A percentile compares a stretch with the other conserved stretches of the same genome.
phyloP scores from a whole-genome alignment of 139 green algal genomes.

The Chlamydomonas urium region DNA sequence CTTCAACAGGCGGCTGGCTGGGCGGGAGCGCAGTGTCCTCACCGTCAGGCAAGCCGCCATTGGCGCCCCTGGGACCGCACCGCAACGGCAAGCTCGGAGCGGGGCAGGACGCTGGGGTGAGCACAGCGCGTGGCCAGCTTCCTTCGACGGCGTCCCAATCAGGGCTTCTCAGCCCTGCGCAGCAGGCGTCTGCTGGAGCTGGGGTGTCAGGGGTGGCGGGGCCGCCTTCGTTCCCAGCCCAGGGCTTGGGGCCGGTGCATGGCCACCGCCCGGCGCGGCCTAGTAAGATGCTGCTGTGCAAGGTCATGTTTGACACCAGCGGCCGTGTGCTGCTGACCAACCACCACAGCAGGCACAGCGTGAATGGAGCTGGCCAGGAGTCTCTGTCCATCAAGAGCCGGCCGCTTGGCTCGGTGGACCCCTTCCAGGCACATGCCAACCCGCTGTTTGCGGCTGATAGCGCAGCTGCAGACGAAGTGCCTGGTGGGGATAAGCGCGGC shows the following conservation, averaged over 20 bases:
- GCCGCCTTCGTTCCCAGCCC: neutral
- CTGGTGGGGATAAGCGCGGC: neutral
- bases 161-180: neutral
- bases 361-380: neutral
- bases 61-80: neutral
- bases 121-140: neutral
- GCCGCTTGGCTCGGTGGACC: neutral
- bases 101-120: neutral
- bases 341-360: neutral
- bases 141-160: neutral
- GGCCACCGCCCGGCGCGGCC: neutral
- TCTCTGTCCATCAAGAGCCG: constrained; percentile 12
- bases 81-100: neutral
- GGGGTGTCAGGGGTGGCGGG: neutral
- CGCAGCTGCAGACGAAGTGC: no score
- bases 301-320: neutral
- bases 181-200: neutral
- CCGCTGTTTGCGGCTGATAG: constrained; percentile 6
- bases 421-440: neutral
- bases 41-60: neutral
- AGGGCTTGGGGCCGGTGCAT: neutral
- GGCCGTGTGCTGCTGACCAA: neutral
- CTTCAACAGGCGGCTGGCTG: neutral
- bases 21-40: neutral
- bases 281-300: neutral